A percentile compares a stretch with the other conserved stretches of the same genome.
phyloP scores from a whole-genome alignment of 2,329 filamentous ascomycete genomes.

The Apiospora arundinis region DNA sequence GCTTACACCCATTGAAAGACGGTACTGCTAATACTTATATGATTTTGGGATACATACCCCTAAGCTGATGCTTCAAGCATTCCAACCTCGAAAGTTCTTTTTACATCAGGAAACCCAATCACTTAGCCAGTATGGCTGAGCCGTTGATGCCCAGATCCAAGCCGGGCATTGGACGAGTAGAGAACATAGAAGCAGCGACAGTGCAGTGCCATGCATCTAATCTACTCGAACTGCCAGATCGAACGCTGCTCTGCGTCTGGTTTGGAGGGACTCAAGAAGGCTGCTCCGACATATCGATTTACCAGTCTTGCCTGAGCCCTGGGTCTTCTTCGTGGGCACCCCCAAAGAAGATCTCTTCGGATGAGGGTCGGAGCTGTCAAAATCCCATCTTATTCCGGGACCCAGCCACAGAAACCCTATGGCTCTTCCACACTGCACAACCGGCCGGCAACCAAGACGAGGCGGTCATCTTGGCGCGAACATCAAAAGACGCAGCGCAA shows the following conservation, averaged over 20 bases:
- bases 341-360: conserved; percentile 45
- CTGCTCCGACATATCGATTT: conserved; percentile 50
- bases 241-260: conserved; percentile 50
- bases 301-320: conserved; percentile 44
- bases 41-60: background rate
- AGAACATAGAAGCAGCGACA: conserved; percentile 44
- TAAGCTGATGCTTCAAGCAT: background rate
- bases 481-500: conserved; percentile 42
- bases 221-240: conserved; percentile 46
- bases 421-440: conserved; percentile 53
- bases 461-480: conserved; percentile 45
- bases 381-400: conserved; percentile 50
- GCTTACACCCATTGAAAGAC: background rate
- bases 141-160: background rate
- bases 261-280: conserved; percentile 54
- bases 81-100: background rate
- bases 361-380: conserved; percentile 49
- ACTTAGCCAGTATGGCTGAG: background rate
- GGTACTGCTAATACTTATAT: background rate
- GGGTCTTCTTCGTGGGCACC: conserved; percentile 40
- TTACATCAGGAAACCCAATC: background rate
- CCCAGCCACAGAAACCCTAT: conserved; percentile 42
- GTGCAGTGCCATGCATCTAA: conserved; percentile 53
- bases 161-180: conserved; percentile 21
- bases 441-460: conserved; percentile 51